Evolutionary conservation across 805 yeast species (phyloP), one percentile per base, ranked within the genome.

Genomic region (Wickerhamiella cacticola): DNA sequence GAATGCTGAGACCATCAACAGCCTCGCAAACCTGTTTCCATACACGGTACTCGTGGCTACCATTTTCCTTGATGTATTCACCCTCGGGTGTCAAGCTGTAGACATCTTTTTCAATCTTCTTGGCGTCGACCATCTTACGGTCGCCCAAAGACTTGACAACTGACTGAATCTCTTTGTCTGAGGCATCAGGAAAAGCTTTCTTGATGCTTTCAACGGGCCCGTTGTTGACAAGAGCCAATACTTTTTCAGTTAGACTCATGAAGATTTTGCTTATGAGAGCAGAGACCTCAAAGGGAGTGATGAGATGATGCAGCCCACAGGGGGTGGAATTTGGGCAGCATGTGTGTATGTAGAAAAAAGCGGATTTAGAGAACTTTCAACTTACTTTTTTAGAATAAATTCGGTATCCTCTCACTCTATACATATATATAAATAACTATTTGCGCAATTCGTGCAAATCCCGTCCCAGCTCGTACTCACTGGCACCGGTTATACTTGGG

Each of bases 31-130:
- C 86, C 62, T 80, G 84, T 47, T 76, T 72, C 53, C 85, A 73
- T 42, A 92, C 72, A 56, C 94, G 76, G 59, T 74, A 76, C 68
- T 92, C 98, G 60, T 92, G 96, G 26, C 96, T 85, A 6, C 98
- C 98, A 48, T 82, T 68, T 12, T 66, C 64, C 15, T 84, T 73
- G 51, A 88, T 82, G 38, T 83, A 88, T 56, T 76, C 66, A 43
- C 94, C 97, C 69, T 92, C 98, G 9, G 65, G 67, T 10, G 94
- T 81, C 53, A 87, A 74, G 23, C 71, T 66, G 80, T 88, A 89
- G 54, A 70, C 64, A 55, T 88, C 94, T 47, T 72, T 69, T 63
- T 89, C 97, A 48, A 77, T 71, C 52, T 83, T 75, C 56, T 75
- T 71, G 69, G 78, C 88, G 40, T 67, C 67, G 57, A 92, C 74